Evolutionary conservation across 23 red algal species (phyloP), one percentile per base, ranked within the genome.

Genomic region (Agarophyton chilense): DNA sequence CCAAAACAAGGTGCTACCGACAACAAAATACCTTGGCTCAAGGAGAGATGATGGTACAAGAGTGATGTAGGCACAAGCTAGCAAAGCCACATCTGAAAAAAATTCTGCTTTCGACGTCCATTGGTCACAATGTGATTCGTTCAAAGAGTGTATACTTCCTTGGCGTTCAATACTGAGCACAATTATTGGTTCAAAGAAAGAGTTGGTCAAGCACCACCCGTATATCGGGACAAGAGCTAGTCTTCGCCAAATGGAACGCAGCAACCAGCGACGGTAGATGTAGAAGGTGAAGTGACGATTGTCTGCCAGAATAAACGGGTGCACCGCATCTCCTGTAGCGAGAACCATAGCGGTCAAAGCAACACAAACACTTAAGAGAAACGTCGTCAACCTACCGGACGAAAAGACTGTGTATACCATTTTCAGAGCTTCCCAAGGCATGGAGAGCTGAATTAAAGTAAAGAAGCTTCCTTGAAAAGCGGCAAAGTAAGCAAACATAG

Each of bases 221-320:
- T 90, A 96, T 42, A 96, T 12, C 13, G 94, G 94, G 31, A 92
- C 65, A 45, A 91, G 68, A 4, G 67, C 13, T 19, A 88, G 28
- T 40, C 68, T 76, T 41, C 74, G 78, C 53, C 80, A 72, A 6
- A n/a, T 17, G 18, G 81, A 52, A 19, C 44, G 57, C 13, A 52
- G 44, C 28, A 94, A 55, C 68, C 90, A 83, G 26, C 56, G 41
- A 46, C 96, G 92, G 36, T 86, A 91, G 11, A 95, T 87, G 52
- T 88, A 89, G 56, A 98, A 98, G 11, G 77, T 83, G 71, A 91
- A 98, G 66, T 98, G 96, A n/a, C 96, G 89, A 78, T 94, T 94
- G 50, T 98, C 96, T 29, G 96, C 72, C 17, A 98, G 76, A 31
- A 92, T 83, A 39, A 96, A 98, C 6, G 96, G 96, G 57, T 98